phyloP scores from a whole-genome alignment of 2,329 filamentous ascomycete species.

The Trichoderma sp. region DNA sequence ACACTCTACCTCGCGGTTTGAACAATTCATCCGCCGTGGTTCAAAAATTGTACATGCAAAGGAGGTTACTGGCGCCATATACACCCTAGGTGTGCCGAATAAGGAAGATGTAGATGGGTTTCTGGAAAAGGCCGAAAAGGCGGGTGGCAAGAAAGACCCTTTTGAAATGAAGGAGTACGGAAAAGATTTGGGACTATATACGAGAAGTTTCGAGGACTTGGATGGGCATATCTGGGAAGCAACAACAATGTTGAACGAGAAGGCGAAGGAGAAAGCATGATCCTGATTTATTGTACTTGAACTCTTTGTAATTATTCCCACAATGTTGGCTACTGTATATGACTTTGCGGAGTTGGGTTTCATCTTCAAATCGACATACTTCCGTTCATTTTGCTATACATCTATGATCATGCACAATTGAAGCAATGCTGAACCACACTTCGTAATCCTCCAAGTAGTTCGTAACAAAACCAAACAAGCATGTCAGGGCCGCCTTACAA shows the following conservation, averaged over 20 bases:
- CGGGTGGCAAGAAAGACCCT: slow-evolving; percentile 25
- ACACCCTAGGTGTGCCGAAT: slow-evolving; percentile 19
- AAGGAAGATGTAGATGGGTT: slow-evolving; percentile 25
- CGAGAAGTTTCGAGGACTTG: slow-evolving; percentile 26
- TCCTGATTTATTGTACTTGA: neutral
- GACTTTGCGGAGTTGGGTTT: neutral
- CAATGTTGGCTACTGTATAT: neutral
- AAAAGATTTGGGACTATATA: slow-evolving; percentile 24
- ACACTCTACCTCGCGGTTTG: slow-evolving; percentile 23
- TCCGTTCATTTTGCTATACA: neutral
- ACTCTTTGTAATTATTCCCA: neutral
- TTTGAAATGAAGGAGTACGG: slow-evolving; percentile 24
- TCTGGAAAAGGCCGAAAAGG: slow-evolving; percentile 22
- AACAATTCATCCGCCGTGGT: slow-evolving; percentile 25
- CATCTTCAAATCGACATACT: neutral
- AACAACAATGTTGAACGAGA: slow-evolving; percentile 14
- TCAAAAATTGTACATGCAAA: slow-evolving; percentile 23
- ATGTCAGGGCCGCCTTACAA: neutral
- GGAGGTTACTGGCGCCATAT: slow-evolving; percentile 23
- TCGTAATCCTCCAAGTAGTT: neutral
- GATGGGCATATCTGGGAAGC: slow-evolving; percentile 30
- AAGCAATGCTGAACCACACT: neutral
- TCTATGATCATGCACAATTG: neutral
- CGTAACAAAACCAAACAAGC: neutral
- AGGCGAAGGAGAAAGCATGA: neutral